Conservation (phyloP, 2,329 filamentous ascomycete genomes). For the Trichophyton simii region DNA sequence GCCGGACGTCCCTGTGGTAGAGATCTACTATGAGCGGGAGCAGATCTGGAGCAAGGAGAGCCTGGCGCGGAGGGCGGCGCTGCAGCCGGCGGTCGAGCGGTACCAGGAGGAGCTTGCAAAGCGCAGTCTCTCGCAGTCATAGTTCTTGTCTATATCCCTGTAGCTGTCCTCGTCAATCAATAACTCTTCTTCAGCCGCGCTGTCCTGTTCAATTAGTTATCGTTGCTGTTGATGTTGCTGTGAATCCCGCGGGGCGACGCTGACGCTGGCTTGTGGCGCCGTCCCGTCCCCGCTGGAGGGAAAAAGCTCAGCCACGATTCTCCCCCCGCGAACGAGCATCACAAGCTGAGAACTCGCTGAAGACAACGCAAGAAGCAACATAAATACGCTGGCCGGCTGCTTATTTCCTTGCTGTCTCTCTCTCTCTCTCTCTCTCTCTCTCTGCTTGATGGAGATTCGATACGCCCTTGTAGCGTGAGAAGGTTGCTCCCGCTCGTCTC, state of each 20-base stretch:
- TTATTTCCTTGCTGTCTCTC: neutral
- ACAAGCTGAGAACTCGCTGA: neutral
- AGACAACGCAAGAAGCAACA: neutral
- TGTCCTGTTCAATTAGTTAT: neutral
- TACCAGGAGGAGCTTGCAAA: neutral
- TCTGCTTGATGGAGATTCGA: neutral
- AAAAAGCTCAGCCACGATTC: neutral
- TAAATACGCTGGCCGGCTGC: neutral
- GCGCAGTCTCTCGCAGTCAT: neutral
- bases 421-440: neutral
- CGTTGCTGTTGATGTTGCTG: neutral
- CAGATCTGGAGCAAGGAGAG: constrained; percentile 25
- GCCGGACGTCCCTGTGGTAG: constrained; percentile 24
- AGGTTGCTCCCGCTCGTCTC: neutral
- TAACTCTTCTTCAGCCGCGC: neutral
- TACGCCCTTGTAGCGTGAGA: neutral
- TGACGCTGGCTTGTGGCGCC: neutral
- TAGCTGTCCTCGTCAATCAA: neutral
- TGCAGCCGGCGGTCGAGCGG: neutral
- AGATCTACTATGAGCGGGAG: constrained; percentile 26
- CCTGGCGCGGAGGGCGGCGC: constrained; percentile 17
- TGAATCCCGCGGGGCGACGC: neutral
- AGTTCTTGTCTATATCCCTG: neutral
- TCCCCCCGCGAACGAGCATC: neutral
- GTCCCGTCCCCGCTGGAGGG: neutral